Evolutionary conservation across 2,329 filamentous ascomycete genomes (phyloP), one percentile per base, ranked within the genome.

Genomic region (Colletotrichum horii): DNA sequence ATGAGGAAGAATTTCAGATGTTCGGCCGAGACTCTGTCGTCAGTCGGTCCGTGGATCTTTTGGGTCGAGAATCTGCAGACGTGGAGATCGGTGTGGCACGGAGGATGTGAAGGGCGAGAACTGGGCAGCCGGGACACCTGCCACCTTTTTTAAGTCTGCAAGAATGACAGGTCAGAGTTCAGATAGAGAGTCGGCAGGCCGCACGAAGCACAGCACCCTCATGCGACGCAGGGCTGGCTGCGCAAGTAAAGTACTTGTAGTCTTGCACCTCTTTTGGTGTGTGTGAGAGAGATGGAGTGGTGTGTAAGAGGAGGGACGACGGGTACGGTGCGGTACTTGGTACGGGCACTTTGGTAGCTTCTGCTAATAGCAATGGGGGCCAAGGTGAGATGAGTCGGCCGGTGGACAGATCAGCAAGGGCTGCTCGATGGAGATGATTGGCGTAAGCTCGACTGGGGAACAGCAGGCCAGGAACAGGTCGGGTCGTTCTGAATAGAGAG

Each of bases 331-430:
- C 30, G n/a, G 43, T 52, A 52, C 43, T 52, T 52, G 43, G 43
- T 52, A 52, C 43, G 43, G n/a, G 43, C 43, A 52, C 43, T 52
- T 22, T 52, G 43, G 43, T 22, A 52, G 43, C 43, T 22, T 52
- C 43, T 52, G 43, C 43, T 52, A 52, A 8, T 52, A 52, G 43
- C 43, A 52, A 22, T 22, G 43, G 14, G 43, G 43, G 43, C 55
- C 55, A 30, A 24, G 26, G 24, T 30, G 61, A 56, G 43, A 55
- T 65, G 43, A 72, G 61, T 52, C 62, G 61, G 69, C 66, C 62
- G 69, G 73, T 66, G 32, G 69, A 56, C 55, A 66, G 70, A 76
- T 65, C 74, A 76, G 58, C 64, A 62, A 73, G 70, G 70, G 28
- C 48, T 26, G 62, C 58, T 22, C 43, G 43, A 52, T 52, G 43